These are phyloP conservation scores for Apiospora koreana DNA, from an alignment of 2,329 filamentous ascomycete genomes.

Conservation along the genomic window DNA sequence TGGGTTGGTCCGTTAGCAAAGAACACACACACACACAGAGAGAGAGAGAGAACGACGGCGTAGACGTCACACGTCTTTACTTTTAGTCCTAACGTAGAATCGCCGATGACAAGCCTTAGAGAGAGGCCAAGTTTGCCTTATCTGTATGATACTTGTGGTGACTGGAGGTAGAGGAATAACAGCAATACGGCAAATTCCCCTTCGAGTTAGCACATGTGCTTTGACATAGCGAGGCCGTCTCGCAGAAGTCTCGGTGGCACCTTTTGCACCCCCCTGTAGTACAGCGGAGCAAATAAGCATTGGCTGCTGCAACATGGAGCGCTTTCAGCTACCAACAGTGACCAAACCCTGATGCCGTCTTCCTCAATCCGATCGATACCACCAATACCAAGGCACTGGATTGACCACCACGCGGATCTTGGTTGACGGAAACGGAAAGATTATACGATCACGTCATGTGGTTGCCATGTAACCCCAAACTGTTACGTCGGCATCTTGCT, in stretches of 20 bases:
- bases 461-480: neutral
- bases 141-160: neutral
- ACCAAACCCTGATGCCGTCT: neutral
- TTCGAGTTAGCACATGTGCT: neutral
- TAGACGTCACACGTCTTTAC: neutral
- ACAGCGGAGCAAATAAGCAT: neutral
- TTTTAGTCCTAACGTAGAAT: neutral
- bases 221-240: neutral
- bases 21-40: neutral
- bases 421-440: neutral
- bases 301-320: neutral
- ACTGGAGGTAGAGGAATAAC: neutral
- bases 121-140: neutral
- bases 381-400: neutral
- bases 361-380: neutral
- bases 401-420: neutral
- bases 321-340: neutral
- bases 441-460: neutral
- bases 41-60: too few relatives aligned
- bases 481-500: neutral
- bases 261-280: neutral
- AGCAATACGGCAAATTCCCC: neutral
- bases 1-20: neutral
- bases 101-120: neutral
- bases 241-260: too few relatives aligned